Percentiles rank a stretch among this genome's conserved stretches.
phyloP scores from a whole-genome alignment of 805 yeast species.

The Debaryomyces maramus region DNA sequence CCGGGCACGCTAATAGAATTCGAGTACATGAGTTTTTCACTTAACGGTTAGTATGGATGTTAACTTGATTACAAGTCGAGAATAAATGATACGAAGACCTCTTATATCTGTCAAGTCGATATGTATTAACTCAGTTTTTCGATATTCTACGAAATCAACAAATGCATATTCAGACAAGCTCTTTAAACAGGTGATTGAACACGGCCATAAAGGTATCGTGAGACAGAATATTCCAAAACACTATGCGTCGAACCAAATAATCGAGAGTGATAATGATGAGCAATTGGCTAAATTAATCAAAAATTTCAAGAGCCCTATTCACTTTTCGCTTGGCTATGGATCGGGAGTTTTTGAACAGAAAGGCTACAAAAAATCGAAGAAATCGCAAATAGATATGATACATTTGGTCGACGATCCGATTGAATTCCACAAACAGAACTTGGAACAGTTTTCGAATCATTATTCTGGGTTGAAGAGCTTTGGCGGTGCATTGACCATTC shows the following conservation, averaged over 20 bases:
- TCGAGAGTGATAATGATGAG: slow-evolving; percentile 40
- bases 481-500: slow-evolving; percentile 49
- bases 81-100: not conserved
- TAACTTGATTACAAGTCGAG: no score
- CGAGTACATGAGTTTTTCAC: slow-evolving; percentile 3
- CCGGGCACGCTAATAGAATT: not conserved
- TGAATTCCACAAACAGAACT: slow-evolving; percentile 75
- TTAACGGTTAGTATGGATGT: no score
- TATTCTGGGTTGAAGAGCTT: slow-evolving; percentile 67
- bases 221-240: slow-evolving; percentile 44
- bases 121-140: not conserved
- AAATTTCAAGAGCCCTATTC: slow-evolving; percentile 68
- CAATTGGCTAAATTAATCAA: slow-evolving; percentile 51
- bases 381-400: slow-evolving; percentile 76
- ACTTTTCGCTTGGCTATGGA: slow-evolving; percentile 90
- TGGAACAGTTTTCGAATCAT: slow-evolving; percentile 67
- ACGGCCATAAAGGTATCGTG: slow-evolving; percentile 24
- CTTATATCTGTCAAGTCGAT: not conserved
- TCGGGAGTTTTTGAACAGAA: slow-evolving; percentile 85
- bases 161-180: slow-evolving; percentile 16
- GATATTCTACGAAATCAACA: not conserved
- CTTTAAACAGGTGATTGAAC: slow-evolving; percentile 26
- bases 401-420: slow-evolving; percentile 74
- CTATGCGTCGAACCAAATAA: slow-evolving; percentile 60
- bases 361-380: slow-evolving; percentile 33